A percentile compares a stretch with the other conserved stretches of the same genome.
These are phyloP conservation scores for Plasmodium sp. DNA, from an alignment of 169 alveolate genomes.

Conservation along the genomic window DNA sequence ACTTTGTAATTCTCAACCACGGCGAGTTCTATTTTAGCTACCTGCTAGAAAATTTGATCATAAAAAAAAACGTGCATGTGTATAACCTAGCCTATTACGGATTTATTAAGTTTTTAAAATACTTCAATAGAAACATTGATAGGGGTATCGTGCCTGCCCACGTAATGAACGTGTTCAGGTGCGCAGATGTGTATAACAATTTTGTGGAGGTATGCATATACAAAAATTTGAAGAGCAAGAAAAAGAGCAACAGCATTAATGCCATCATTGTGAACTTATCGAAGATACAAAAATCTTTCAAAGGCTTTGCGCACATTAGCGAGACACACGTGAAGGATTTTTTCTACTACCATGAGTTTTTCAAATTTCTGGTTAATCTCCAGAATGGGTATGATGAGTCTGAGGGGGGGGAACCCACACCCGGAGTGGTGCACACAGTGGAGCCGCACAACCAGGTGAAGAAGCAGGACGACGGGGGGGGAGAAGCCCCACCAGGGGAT, in stretches of 20 bases:
- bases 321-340: constrained; percentile 38
- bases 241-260: constrained; percentile 62
- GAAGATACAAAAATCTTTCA: constrained; percentile 50
- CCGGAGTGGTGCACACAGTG: background rate
- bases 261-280: constrained; percentile 64
- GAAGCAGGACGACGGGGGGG: background rate
- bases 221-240: constrained; percentile 68
- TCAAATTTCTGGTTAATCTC: constrained; percentile 63
- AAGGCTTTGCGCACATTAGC: constrained; percentile 52
- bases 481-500: background rate
- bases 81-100: constrained; percentile 67
- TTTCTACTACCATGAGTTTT: constrained; percentile 37
- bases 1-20: constrained; percentile 44
- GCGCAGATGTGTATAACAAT: constrained; percentile 16
- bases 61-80: constrained; percentile 67
- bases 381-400: constrained; percentile 18
- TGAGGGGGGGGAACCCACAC: background rate
- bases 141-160: constrained; percentile 2
- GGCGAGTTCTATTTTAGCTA: constrained; percentile 46
- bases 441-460: background rate
- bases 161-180: background rate
- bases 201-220: constrained; percentile 61
- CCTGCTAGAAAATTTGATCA: constrained; percentile 38
- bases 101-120: constrained; percentile 40
- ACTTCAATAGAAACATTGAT: background rate